Evolutionary conservation across 176 grass and related monocot genomes (phyloP), one percentile per base, ranked within the genome.

Genomic region (Oryza coarctata): DNA sequence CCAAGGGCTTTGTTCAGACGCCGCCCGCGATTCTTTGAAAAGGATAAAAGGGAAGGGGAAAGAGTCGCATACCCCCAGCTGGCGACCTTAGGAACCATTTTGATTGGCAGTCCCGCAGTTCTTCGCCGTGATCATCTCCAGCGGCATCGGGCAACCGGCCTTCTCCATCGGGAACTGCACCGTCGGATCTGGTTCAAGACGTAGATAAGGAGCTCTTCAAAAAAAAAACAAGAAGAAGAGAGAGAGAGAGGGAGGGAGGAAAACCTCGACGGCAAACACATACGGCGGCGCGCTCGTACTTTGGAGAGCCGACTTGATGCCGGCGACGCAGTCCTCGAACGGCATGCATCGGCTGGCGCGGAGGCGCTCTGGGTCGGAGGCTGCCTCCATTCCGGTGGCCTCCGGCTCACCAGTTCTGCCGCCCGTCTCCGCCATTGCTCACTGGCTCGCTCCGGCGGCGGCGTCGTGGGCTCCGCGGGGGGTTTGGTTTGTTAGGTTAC

Each of bases 111-210:
- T 22, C 20, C 13, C 4, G 47, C 82, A 84, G 58, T 50, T 74
- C 0, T 61, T 70, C 40, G 85, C 96, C 50, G 0, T 25, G 74
- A 99, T 76, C 44, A 99, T 60, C 45, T 52, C n/a, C 75, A 76
- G 79, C 85, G 83, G 93, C 41, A 94, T 74, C 13, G 81, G 74
- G 87, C 96, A 92, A 0, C 93, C 93, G 27, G 87, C 86, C 44
- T 85, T 89, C 64, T 91, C 91, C 93, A 95, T 91, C 70, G 95
- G 55, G 83, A 99, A 95, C 87, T 75, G 88, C 70, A 95, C 96
- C 30, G 80, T 94, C 28, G 96, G 96, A 90, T 99, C 96, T 99
- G 69, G 47, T 34, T 7, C 17, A 32, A 11, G 71, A 14, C 25
- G 12, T 18, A 43, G 22, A 79, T 76, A 63, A 89, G 71, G 22